Evolutionary conservation across 1,284 basidiomycete species (phyloP).

Genomic region (Stereum hirsutum): DNA sequence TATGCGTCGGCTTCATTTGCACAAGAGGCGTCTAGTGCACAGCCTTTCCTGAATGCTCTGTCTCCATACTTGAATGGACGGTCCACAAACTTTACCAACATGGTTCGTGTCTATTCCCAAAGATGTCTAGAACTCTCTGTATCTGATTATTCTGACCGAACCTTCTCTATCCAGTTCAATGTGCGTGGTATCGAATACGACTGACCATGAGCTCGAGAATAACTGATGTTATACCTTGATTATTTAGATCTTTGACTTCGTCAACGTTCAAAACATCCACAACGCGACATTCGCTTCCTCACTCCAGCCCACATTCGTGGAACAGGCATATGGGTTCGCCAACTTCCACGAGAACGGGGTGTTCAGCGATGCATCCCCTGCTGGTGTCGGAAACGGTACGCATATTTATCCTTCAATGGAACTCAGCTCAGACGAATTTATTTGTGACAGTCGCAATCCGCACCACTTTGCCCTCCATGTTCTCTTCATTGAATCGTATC

Average conservation of each 20-base stretch:
- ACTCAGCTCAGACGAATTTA: neutral
- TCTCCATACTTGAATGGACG: conserved; percentile 29
- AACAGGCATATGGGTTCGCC: conserved; percentile 33
- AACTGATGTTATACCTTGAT: neutral
- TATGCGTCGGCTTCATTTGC: conserved; percentile 25
- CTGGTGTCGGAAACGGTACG: conserved; percentile 37
- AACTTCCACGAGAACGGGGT: conserved; percentile 40
- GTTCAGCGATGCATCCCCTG: conserved; percentile 28
- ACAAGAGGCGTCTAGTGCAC: conserved; percentile 21
- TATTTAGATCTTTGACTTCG: conserved; percentile 34
- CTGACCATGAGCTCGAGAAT: neutral
- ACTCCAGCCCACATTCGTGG: conserved; percentile 23
- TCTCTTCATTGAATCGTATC: conserved; percentile 31
- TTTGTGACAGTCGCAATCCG: conserved; percentile 27
- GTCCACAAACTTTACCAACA: conserved; percentile 31
- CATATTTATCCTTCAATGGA: neutral
- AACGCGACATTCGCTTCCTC: conserved; percentile 28
- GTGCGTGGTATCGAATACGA: conserved; percentile 11
- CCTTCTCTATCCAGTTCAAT: too few relatives aligned
- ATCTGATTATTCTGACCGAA: neutral
- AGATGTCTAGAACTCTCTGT: neutral
- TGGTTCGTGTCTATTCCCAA: conserved; percentile 18
- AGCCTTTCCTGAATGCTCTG: conserved; percentile 32
- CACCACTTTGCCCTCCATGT: conserved; percentile 34
- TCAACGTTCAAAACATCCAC: conserved; percentile 44